Conservation (phyloP, 75 land plant genomes). For the Pinus albicaulis region DNA sequence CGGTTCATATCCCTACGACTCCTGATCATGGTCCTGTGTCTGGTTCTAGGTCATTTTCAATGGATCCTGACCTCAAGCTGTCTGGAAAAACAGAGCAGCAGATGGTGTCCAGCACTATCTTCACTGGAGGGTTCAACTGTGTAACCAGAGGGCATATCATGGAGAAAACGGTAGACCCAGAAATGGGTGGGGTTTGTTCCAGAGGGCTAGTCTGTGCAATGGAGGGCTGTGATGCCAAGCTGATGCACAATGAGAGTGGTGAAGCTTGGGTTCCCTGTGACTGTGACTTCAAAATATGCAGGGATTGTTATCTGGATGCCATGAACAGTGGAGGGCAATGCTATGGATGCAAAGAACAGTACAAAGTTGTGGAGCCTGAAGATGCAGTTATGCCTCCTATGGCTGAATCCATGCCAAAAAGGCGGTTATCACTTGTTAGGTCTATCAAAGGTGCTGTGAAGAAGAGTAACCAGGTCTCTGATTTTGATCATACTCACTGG, state of each 20-base stretch:
- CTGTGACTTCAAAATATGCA: constrained; percentile 81
- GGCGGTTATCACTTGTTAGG: constrained; percentile 65
- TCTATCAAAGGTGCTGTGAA: constrained; percentile 34
- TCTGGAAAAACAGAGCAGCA: constrained; percentile 16
- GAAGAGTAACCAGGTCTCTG: constrained; percentile 29
- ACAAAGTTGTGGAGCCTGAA: constrained; percentile 25
- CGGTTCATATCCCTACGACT: constrained; percentile 83
- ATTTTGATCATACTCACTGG: constrained; percentile 78
- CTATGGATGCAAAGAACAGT: constrained; percentile 87
- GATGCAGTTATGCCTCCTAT: constrained; percentile 58
- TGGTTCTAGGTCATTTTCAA: constrained; percentile 17
- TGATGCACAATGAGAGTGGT: constrained; percentile 38
- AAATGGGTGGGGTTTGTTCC: constrained; percentile 4
- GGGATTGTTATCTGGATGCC: constrained; percentile 77
- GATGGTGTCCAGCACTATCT: constrained; percentile 69
- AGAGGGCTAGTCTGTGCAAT: constrained; percentile 40
- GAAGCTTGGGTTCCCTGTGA: constrained; percentile 46
- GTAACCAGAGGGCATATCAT: constrained; percentile 67
- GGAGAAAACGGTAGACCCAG: constrained; percentile 23
- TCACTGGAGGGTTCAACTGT: constrained; percentile 75
- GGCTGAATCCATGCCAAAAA: constrained; percentile 32
- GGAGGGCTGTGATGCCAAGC: constrained; percentile 80
- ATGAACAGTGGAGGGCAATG: constrained; percentile 48
- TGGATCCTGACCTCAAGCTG: background rate
- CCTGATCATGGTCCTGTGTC: constrained; percentile 68